Percentiles rank a stretch among this genome's conserved stretches.
These are phyloP conservation scores for Strobilomyces confusus DNA, from an alignment of 768 basidiomycete genomes.

Conservation along the genomic window DNA sequence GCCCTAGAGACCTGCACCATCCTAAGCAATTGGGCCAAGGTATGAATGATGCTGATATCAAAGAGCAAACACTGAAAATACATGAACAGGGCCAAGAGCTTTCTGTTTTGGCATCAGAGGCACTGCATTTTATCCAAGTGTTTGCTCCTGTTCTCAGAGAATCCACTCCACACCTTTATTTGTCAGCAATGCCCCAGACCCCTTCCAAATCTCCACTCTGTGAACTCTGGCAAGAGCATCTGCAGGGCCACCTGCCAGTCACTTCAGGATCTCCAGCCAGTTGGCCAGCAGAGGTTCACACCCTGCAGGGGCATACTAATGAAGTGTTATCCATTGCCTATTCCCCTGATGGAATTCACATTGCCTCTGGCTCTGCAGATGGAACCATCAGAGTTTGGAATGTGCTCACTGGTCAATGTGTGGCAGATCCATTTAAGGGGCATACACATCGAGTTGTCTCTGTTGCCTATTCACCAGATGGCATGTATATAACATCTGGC, in stretches of 20 bases:
- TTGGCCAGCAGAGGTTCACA: neutral
- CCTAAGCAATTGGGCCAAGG: neutral
- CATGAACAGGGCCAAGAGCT: neutral
- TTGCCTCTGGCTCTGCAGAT: neutral
- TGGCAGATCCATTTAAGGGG: too few species aligned
- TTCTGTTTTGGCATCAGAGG: neutral
- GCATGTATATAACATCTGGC: neutral
- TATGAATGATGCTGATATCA: neutral
- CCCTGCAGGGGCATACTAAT: neutral
- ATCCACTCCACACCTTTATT: too few species aligned
- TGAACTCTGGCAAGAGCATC: neutral
- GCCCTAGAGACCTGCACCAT: too few species aligned
- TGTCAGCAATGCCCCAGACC: neutral
- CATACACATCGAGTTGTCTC: too few species aligned
- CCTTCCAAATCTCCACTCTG: neutral
- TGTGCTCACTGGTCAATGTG: neutral
- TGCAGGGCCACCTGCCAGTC: neutral
- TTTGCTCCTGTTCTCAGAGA: neutral
- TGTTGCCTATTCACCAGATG: constrained; percentile 3
- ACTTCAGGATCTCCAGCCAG: neutral
- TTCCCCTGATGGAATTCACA: neutral
- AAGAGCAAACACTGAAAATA: neutral
- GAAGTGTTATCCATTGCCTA: neutral
- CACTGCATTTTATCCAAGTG: too few species aligned
- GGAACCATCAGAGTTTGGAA: constrained; percentile 14